Evolutionary conservation across 176 grass and related monocot species (phyloP), one percentile per base, ranked within the genome.

Genomic region (Eleusine coracana): DNA sequence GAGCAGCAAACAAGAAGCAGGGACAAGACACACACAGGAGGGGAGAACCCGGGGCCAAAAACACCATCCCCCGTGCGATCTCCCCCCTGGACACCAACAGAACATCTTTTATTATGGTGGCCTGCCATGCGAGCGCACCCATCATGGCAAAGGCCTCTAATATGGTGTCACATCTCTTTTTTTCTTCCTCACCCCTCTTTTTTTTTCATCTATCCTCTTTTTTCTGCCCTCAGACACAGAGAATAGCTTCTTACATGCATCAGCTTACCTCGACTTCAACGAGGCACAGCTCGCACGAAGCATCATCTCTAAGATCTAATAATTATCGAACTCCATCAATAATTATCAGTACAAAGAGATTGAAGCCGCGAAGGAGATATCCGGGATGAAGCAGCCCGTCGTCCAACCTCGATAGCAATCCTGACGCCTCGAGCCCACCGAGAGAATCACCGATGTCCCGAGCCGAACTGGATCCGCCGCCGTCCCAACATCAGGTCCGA

Each of bases 91-190:
- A 79, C 77, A 74, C 65, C 56, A 59, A 59, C 20, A 66, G 71
- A 87, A 68, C 0, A 74, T 67, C 70, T 80, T 93, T 90, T 93
- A 90, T 90, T 93, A 85, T 11, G 52, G 66, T 48, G 87, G 81
- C 87, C 91, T 92, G 91, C 87, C 91, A 92, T 89, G 87, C 84
- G 91, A 92, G 91, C 91, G 87, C 91, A 92, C 91, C 91, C 91
- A 84, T 74, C 87, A 92, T 89, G 91, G 80, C 91, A 92, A 92
- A 92, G 87, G 84, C 84, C 91, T 80, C 54, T 37, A 34, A 62
- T 63, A 62, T 63, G 44, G 44, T 78, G 62, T 85, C 73, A 83
- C 72, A 91, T 28, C 76, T 69, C 5, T 27, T 42, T 64, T 83
- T 71, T 76, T 6, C 0, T 2, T 28, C 12, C 18, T 18, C 11